Evolutionary conservation across 2,329 filamentous ascomycete species (phyloP).

Genomic region (Cryphonectria naterciae): DNA sequence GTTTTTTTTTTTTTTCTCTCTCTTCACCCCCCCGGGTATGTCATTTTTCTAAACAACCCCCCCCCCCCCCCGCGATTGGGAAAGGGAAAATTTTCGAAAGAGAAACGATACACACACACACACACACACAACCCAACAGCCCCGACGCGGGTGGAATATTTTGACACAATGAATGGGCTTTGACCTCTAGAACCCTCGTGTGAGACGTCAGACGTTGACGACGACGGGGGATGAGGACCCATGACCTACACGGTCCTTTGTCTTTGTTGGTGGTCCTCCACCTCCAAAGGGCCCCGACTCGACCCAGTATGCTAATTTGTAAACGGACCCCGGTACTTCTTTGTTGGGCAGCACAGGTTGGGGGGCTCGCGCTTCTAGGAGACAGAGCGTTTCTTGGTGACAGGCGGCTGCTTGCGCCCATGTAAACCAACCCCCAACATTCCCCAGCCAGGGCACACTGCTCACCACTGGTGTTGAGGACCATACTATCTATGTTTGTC

Average conservation of each 20-base stretch:
- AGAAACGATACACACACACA: not conserved
- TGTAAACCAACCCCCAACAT: conserved; percentile 11
- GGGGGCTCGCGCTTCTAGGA: not conserved
- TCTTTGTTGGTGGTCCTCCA: conserved; percentile 6
- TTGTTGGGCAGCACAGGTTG: conserved; percentile 6
- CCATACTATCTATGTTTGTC: not conserved
- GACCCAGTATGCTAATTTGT: not conserved
- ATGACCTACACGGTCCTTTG: not conserved
- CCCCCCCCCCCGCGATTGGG: not conserved
- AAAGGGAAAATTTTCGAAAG: not conserved
- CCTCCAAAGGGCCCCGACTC: not conserved
- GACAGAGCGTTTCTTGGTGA: not conserved
- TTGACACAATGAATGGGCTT: not conserved
- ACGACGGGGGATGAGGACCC: not conserved
- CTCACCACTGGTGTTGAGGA: not conserved
- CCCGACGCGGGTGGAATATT: too few relatives aligned
- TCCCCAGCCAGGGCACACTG: not conserved
- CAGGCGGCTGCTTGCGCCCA: not conserved
- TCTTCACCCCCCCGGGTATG: not conserved
- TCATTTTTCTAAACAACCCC: not conserved
- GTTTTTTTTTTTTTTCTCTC: too few relatives aligned
- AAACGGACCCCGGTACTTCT: not conserved
- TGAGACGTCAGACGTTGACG: not conserved
- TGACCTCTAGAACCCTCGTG: not conserved
- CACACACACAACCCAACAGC: not conserved